Base-by-base conservation (phyloP, 768 basidiomycete genomes). In the Hemileccinum impolitum region DNA sequence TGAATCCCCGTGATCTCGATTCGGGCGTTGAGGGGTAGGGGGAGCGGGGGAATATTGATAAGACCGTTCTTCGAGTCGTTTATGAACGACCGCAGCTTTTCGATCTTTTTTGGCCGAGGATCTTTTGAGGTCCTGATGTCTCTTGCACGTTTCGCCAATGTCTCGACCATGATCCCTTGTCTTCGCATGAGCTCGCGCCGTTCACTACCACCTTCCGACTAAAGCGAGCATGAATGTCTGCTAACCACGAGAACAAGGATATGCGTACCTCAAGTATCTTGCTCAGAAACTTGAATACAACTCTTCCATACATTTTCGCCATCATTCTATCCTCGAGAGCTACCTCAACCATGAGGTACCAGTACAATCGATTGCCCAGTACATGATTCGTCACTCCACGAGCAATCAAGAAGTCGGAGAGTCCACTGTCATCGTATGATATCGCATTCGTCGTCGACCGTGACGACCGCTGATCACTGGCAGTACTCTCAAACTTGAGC, bases 331-430 rank as follows among this genome's bases (percentile, higher is more conserved):
- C 91, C 60, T 94, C 90, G 39, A 90, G 70, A 18, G 91, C 90
- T 15, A 93, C 85, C 64, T 98, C 96, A 4, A 98, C 94, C 82
- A 94, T 93, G 47, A 98, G 82, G 60, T 98, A 99, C 96, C 96
- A 98, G 64, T 95, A 89, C 55, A 98, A 74, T 21, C 90, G 78
- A 58, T 97, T 97, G 0, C 94, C 96, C 2, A 99, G 73, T 1
- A 95, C 77, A 3, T 75, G 75, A 60, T 95, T 95, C 55, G 79
- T 74, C 12, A 92, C 90, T 15, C 90, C 91, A 18, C 94, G 80
- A 6, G 80, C 70, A 44, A 98, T 90, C 42, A 99, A 74, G 64
- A 98, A 97, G 57, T 95, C 93, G 1, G 94, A 86, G 9, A 99
- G 75, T 1, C 94, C 94, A 56, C 90, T 93, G 53, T 96, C 94